A percentile compares a stretch with the other conserved stretches of the same genome.
Evolutionary conservation across 345 rosid genomes (phyloP).

Genomic region (Chamaenerion angustifolium): DNA sequence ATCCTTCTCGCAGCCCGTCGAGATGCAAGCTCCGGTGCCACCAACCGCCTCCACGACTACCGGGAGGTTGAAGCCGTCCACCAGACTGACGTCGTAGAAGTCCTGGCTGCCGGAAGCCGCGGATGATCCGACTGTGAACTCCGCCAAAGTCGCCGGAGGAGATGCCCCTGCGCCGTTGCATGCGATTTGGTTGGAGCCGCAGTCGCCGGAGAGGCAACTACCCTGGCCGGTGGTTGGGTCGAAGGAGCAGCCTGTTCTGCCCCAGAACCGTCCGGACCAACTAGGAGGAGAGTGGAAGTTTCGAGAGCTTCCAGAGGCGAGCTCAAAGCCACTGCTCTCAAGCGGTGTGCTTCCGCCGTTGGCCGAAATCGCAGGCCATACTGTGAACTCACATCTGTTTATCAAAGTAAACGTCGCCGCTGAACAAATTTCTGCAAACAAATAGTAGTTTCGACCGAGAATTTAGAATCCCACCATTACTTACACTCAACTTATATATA

Average conservation of each 20-base stretch:
- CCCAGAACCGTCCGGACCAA: constrained; percentile 38
- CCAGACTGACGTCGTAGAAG: constrained; percentile 91
- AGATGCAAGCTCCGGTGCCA: constrained; percentile 62
- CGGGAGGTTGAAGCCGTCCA: constrained; percentile 82
- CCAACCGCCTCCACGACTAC: constrained; percentile 65
- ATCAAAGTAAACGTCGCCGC: constrained; percentile 21
- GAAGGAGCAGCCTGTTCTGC: constrained; percentile 21
- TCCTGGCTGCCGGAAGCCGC: constrained; percentile 46
- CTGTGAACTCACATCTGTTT: constrained; percentile 23
- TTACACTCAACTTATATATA: no score
- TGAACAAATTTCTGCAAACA: constrained; percentile 14
- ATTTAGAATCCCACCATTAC: no score
- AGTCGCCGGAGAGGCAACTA: constrained; percentile 52
- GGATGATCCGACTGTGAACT: constrained; percentile 54
- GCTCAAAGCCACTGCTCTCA: constrained; percentile 25
- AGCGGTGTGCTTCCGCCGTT: constrained; percentile 19
- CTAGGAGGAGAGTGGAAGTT: constrained; percentile 24
- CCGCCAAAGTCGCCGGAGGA: constrained; percentile 75
- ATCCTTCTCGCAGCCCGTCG: constrained; percentile 70
- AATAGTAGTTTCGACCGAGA: no score
- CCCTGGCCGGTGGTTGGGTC: constrained; percentile 41
- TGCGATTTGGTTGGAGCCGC: constrained; percentile 58
- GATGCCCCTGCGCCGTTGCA: constrained; percentile 69
- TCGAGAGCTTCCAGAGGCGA: constrained; percentile 15
- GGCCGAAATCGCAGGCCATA: constrained; percentile 31